A percentile compares a stretch with the other conserved stretches of the same genome.
Evolutionary conservation across 2,329 filamentous ascomycete species (phyloP).

Genomic region (Aspergillus jensenii): DNA sequence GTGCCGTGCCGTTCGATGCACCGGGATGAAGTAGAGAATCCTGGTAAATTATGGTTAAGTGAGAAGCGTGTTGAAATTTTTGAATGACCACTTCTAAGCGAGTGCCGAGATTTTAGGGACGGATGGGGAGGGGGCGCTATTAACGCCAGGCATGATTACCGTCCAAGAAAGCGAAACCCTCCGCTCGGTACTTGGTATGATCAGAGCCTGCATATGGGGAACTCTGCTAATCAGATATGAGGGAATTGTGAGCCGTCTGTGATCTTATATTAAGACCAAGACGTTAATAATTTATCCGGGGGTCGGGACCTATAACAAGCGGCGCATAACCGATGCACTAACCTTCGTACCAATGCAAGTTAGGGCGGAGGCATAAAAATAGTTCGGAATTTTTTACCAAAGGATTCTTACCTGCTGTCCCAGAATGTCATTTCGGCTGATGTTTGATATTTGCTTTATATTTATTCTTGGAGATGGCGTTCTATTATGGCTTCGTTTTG

Average conservation of each 20-base stretch:
- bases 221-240: slow-evolving; percentile 1
- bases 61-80: not conserved
- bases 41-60: not conserved
- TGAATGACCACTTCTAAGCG: not conserved
- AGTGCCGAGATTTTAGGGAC: slow-evolving; percentile 1
- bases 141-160: not conserved
- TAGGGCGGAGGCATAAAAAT: not conserved
- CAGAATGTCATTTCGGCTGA: not conserved
- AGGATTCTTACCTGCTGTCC: not conserved
- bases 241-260: slow-evolving; percentile 1
- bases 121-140: not conserved
- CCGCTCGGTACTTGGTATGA: slow-evolving; percentile 7
- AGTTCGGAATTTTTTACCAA: not conserved
- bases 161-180: not conserved
- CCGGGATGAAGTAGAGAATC: not conserved
- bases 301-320: not conserved
- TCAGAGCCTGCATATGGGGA: not conserved
- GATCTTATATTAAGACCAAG: not conserved
- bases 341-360: not conserved
- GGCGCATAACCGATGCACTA: not conserved
- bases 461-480: not conserved
- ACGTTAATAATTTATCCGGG: not conserved
- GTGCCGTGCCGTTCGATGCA: not conserved
- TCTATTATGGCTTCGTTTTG: not conserved
- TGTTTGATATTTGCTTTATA: not conserved